A percentile compares a stretch with the other conserved stretches of the same genome.
Evolutionary conservation across 345 rosid genomes (phyloP).

Genomic region (Raphanus sativus): DNA sequence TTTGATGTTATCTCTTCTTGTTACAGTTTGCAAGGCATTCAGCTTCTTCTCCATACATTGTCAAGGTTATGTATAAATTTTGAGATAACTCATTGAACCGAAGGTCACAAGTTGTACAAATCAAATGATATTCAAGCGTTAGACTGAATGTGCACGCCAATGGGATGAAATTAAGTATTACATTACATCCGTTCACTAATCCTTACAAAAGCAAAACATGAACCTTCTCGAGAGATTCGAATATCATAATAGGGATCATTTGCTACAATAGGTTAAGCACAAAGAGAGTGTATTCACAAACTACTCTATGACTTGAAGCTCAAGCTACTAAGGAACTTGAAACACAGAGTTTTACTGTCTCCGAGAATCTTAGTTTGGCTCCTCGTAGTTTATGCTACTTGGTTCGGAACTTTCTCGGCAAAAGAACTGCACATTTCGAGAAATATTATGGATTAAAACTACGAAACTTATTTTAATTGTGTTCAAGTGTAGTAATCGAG

Average conservation of each 20-base stretch:
- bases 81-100: slow-evolving; percentile 54
- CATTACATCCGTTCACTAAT: slow-evolving; percentile 14
- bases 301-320: slow-evolving; percentile 9
- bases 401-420: slow-evolving; percentile 28
- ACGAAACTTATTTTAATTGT: background rate
- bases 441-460: background rate
- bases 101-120: slow-evolving; percentile 29
- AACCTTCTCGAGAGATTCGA: slow-evolving; percentile 16
- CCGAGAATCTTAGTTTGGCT: slow-evolving; percentile 8
- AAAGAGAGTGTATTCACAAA: slow-evolving; percentile 18
- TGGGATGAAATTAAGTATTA: slow-evolving; percentile 20
- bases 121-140: slow-evolving; percentile 26
- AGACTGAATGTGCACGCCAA: slow-evolving; percentile 13
- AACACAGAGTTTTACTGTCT: slow-evolving; percentile 18
- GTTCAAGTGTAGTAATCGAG: slow-evolving; percentile 1
- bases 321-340: slow-evolving; percentile 20
- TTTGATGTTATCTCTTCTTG: slow-evolving; percentile 37
- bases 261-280: slow-evolving; percentile 19
- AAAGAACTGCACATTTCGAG: slow-evolving; percentile 25
- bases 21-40: slow-evolving; percentile 41
- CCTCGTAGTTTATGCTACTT: slow-evolving; percentile 9
- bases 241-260: background rate
- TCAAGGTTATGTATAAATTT: slow-evolving; percentile 38
- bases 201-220: slow-evolving; percentile 15
- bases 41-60: slow-evolving; percentile 44